phyloP scores from a whole-genome alignment of 192 early-diverging fungal species.

The Pilobolus umbonatus region DNA sequence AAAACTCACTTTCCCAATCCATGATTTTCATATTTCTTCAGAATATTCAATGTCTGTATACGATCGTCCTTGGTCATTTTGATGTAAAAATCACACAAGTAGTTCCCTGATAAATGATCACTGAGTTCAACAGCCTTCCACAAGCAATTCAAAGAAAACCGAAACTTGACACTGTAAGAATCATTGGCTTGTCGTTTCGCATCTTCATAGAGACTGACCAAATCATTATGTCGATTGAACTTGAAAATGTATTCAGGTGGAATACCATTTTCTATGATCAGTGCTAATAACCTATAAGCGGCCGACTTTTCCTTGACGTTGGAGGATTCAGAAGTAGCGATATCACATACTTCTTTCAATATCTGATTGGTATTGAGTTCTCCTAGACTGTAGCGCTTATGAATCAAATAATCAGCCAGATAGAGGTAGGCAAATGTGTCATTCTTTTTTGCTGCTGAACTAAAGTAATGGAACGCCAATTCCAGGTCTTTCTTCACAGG shows the following conservation, averaged over 20 bases:
- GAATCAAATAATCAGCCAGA: neutral
- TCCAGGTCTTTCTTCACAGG: neutral
- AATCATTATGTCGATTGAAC: neutral
- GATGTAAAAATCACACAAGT: neutral
- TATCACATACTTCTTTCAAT: neutral
- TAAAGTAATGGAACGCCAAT: slow-evolving; percentile 1
- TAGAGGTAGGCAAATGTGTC: neutral
- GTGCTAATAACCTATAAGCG: neutral
- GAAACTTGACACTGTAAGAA: neutral
- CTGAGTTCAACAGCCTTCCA: neutral
- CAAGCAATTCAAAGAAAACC: neutral
- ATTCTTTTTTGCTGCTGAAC: neutral
- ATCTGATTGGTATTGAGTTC: neutral
- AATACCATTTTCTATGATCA: neutral
- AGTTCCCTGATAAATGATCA: neutral
- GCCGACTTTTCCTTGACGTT: neutral
- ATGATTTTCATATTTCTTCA: neutral
- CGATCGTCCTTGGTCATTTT: neutral
- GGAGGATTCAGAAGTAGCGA: neutral
- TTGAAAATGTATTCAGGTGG: neutral
- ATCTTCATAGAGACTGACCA: neutral
- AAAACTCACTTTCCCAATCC: no score
- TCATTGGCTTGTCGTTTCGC: neutral
- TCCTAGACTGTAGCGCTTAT: neutral
- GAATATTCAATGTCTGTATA: neutral